Base-by-base conservation (phyloP, 2,329 filamentous ascomycete species). In the Scedosporium aurantiacum region DNA sequence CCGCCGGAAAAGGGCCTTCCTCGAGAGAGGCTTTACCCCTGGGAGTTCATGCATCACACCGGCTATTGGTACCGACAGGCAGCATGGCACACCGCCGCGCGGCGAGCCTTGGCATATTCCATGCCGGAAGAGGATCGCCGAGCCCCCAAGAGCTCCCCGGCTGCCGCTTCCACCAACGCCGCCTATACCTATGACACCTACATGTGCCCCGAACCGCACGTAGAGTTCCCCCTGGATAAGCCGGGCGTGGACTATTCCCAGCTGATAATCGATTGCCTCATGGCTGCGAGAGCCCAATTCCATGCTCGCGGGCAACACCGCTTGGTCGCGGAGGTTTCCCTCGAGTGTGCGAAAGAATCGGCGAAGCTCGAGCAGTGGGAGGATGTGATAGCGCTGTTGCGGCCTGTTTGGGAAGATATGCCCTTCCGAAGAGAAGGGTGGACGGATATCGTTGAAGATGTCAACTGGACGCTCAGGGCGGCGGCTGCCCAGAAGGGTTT, bases 31-130 rank as follows among this genome's bases (percentile, higher is more conserved):
- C 68, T 86, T 4, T 79, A 81, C 41, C 84, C 85, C 0, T 87
- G 83, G 81, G 84, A 88, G 65, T 69, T 80, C 43, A 74, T 88
- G 5, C 85, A 88, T 64, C 85, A 88, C 67, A 77, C 81, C 1
- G 85, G 85, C 5, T 88, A 88, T 67, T 88, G 86, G 83, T 85
- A 84, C 65, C 80, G 82, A 14, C 71, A 80, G 54, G 84, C 85
- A 1, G 81, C 83, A 4, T 78, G 78, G n/a, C 82, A 87, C 65
- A 72, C 82, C 1, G 74, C 76, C 3, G 74, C 78, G 16, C 79
- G 85, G 7, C 78, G 82, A 47, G 74, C 70, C 23, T 70, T 85
- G 52, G 84, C 85, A 1, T 74, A 74, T 25, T 73, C 74, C 21
- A 85, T 88, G 63, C 79, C 85, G 0, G 80, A 85, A 28, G 83